Evolutionary conservation across 208 protist genomes (phyloP), one percentile per base, ranked within the genome.

Genomic region (Crithidia mellificae): DNA sequence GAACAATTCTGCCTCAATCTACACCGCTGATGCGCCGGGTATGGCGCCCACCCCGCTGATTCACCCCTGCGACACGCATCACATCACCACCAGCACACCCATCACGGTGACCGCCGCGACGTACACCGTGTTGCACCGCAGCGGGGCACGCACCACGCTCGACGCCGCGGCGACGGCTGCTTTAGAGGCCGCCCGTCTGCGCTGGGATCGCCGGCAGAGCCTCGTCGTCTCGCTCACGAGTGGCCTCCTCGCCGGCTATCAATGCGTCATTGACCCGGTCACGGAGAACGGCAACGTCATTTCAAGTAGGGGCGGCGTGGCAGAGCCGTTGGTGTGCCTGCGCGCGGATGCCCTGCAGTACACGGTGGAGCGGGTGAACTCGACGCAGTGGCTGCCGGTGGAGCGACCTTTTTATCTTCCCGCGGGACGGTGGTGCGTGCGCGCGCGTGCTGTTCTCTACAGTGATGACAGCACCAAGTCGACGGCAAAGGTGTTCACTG

Each of bases 361-460:
- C 74, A 86, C 72, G 6, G 63, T 90, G 30, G 87, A 93, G 63
- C 79, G 80, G 34, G 70, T 66, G 38, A 78, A 69, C 49, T 73
- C 77, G 15, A 63, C 72, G 30, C 83, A 92, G 59, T 95, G 89
- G 86, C 58, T 75, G 53, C 57, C 56, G 38, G 85, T 78, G 17
- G 74, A 50, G 27, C 24, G 68, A 30, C 69, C 87, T 0, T 79
- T 95, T 36, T 88, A 63, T 56, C 78, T 95, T 7, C 85, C 85
- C 1, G 80, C 81, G 1, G 90, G 90, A 6, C 78, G 81, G 20
- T 95, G 90, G 87, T 95, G 90, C 61, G 70, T 95, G 51, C 76
- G 84, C 7, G 90, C 85, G 25, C 75, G 85, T 63, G 20, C 74
- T 2, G 74, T 74, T 58, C 41, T 67, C 50, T 56, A 54, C 19